Conservation (phyloP, 345 rosid genomes). For the Gossypium stocksii region DNA sequence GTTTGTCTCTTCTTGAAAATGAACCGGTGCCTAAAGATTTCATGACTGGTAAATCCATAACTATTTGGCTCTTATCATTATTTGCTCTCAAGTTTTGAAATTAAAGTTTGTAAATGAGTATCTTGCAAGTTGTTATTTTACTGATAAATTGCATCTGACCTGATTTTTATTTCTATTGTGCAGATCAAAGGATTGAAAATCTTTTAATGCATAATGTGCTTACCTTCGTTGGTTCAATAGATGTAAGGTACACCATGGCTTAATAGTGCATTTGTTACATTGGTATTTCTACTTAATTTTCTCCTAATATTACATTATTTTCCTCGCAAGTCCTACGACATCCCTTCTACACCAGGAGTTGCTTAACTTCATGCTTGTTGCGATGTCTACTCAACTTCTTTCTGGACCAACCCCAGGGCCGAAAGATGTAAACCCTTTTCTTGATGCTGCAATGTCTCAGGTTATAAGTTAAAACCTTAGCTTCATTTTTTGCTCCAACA, state of each 20-base stretch:
- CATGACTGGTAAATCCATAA: conserved; percentile 40
- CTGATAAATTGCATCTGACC: conserved; percentile 6
- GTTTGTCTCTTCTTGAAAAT: conserved; percentile 59
- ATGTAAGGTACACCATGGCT: conserved; percentile 58
- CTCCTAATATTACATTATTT: conserved; percentile 34
- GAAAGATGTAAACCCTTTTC: conserved; percentile 72
- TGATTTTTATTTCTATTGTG: conserved; percentile 28
- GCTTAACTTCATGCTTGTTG: conserved; percentile 76
- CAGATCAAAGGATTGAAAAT: conserved; percentile 73
- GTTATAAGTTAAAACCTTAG: conserved; percentile 29
- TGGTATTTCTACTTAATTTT: conserved; percentile 8
- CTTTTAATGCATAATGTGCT: conserved; percentile 76
- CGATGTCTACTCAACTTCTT: conserved; percentile 92
- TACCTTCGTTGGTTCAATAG: conserved; percentile 62
- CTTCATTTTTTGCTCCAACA: conserved; percentile 2
- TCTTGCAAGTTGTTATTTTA: conserved; percentile 3
- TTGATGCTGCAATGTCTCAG: conserved; percentile 90
- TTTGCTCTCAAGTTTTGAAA: conserved; percentile 5
- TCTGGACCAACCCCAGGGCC: conserved; percentile 72
- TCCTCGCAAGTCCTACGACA: conserved; percentile 59
- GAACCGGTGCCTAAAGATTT: conserved; percentile 57
- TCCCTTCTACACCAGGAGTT: conserved; percentile 85
- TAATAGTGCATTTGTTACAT: background rate
- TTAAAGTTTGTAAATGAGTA: conserved; percentile 4
- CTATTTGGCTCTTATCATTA: background rate